Evolutionary conservation across 208 protist genomes (phyloP), one percentile per base, ranked within the genome.

Genomic region (Leptomonas seymouri): DNA sequence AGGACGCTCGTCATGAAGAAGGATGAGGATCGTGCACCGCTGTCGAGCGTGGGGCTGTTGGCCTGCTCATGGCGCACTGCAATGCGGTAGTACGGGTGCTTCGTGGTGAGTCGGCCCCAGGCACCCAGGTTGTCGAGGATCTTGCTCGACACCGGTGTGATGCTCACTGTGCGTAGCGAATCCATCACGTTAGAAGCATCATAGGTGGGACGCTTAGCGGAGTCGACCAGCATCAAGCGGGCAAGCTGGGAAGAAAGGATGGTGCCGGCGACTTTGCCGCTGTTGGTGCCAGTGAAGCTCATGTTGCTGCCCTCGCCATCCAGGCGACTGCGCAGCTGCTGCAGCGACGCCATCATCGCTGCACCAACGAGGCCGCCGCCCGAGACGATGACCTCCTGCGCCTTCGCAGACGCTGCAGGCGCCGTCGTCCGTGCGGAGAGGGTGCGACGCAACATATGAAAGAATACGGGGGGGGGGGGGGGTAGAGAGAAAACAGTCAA

Each of bases 21-120:
- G n/a, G 78, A 85, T 9, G 58, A 56, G 28, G 82, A 82, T 70
- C 77, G 80, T 8, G 77, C 75, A 16, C 69, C 58, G 6, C 83
- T 50, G 54, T 69, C 56, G 44, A 90, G 59, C 27, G 45, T 15
- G 3, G 90, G 90, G 45, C 81, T 81, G 80, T 90, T 95, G 18
- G 68, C 81, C 55, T 91, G 76, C 68, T 95, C 90, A 71, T 95
- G 90, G 8, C 90, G 90, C 50, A 95, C 66, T 3, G 90, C 85
- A 25, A 95, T 93, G 51, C 90, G 87, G 70, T 95, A 95, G 76
- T 92, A 95, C 7, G 87, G 73, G 64, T 95, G 90, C 72, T 93
- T 93, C 50, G 87, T 95, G 31, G 74, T 80, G 36, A 95, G 74
- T 21, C 69, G 69, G 20, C 60, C 44, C 90, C 90, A 95, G 28